phyloP scores from a whole-genome alignment of 2,329 filamentous ascomycete genomes.

The Falciphora oryzae region DNA sequence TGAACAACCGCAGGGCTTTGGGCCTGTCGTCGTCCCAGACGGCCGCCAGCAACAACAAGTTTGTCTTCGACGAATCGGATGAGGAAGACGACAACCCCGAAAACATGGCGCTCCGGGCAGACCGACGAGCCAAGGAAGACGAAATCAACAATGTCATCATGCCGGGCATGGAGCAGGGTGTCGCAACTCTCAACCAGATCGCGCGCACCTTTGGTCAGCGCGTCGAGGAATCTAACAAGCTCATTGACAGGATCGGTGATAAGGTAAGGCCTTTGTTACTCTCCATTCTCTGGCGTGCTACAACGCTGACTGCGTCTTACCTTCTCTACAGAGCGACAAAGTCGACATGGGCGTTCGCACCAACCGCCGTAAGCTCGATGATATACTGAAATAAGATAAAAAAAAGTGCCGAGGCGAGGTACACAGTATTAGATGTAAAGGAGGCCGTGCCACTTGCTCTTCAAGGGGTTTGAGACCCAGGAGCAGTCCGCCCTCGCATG shows the following conservation, averaged over 20 bases:
- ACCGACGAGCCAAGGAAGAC: constrained; percentile 19
- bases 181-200: constrained; percentile 65
- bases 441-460: neutral
- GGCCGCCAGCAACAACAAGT: constrained; percentile 16
- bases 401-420: neutral
- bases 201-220: constrained; percentile 70
- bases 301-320: neutral
- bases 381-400: constrained; percentile 2
- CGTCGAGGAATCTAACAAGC: constrained; percentile 70
- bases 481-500: neutral
- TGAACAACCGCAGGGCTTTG: constrained; percentile 54
- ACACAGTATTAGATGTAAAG: neutral
- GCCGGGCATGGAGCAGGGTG: constrained; percentile 64
- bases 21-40: constrained; percentile 25
- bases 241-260: constrained; percentile 67
- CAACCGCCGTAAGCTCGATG: constrained; percentile 50
- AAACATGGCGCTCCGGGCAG: constrained; percentile 9
- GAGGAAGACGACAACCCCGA: constrained; percentile 15
- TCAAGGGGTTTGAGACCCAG: neutral
- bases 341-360: constrained; percentile 71
- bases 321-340: constrained; percentile 60
- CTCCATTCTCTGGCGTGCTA: neutral
- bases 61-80: constrained; percentile 19
- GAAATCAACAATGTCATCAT: constrained; percentile 49
- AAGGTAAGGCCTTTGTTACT: constrained; percentile 55